phyloP scores from a whole-genome alignment of 1,284 basidiomycete genomes.

The Pseudozyma pruni region DNA sequence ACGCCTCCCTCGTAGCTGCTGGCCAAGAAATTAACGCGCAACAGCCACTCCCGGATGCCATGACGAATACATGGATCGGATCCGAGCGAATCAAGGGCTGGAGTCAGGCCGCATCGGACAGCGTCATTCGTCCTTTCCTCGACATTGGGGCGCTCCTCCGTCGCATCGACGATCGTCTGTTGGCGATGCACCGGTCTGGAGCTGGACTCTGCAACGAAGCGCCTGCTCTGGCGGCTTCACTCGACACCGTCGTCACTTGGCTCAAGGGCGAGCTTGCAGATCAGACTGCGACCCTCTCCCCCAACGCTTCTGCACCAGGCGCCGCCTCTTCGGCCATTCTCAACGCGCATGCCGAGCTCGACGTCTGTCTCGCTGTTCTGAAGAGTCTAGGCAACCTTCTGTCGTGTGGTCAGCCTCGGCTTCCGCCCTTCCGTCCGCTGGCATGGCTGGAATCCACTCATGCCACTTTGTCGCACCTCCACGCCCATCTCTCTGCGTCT shows the following conservation, averaged over 20 bases:
- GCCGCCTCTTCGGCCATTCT: slow-evolving; percentile 19
- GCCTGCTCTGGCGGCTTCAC: slow-evolving; percentile 37
- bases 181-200: slow-evolving; percentile 21
- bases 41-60: slow-evolving; percentile 4
- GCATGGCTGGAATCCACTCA: slow-evolving; percentile 30
- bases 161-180: slow-evolving; percentile 36
- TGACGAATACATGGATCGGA: slow-evolving; percentile 33
- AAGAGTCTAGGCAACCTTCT: slow-evolving; percentile 32
- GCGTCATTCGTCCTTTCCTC: slow-evolving; percentile 36
- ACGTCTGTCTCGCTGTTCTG: slow-evolving; percentile 22
- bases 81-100: slow-evolving; percentile 42
- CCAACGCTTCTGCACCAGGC: background rate
- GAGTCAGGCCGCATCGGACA: slow-evolving; percentile 35
- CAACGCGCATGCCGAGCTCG: slow-evolving; percentile 44
- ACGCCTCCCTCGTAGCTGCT: slow-evolving; percentile 15
- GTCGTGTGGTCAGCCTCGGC: slow-evolving; percentile 28
- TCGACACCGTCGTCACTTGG: slow-evolving; percentile 45
- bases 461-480: slow-evolving; percentile 42
- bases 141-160: slow-evolving; percentile 39
- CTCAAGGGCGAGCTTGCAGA: slow-evolving; percentile 36
- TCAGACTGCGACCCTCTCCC: slow-evolving; percentile 12
- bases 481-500: slow-evolving; percentile 50
- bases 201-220: slow-evolving; percentile 33
- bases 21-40: slow-evolving; percentile 2
- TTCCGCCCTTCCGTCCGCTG: slow-evolving; percentile 35